Base-by-base conservation (phyloP, 1,284 basidiomycete species). In the Thecaphora thlaspeos region DNA sequence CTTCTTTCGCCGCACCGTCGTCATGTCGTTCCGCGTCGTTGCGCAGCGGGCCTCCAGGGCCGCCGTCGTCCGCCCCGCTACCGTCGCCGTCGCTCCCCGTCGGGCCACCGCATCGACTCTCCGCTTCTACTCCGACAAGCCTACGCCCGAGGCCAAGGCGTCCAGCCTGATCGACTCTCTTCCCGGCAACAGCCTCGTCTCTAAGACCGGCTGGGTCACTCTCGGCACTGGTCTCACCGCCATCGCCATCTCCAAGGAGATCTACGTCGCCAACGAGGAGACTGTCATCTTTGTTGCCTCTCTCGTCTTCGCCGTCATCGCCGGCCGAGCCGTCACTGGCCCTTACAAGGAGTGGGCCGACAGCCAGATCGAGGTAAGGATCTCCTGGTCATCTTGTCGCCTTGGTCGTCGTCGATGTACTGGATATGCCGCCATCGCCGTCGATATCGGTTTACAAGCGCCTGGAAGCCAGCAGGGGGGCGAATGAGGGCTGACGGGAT, bases 191-290 rank as follows among this genome's bases (percentile, higher is more conserved):
- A 89, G 89, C 37, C 84, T 96, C 80, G 84, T 94, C 82, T 90
- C 91, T 79, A 97, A 97, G 84, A 94, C 79, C 10, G 91, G 91
- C 64, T 87, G 89, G 62, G 87, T 93, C 75, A 83, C 95, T 75
- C 86, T 96, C 61, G 91, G 91, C 75, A 90, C 91, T 37, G 92
- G 91, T 78, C 83, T 91, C 59, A 82, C 88, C 58, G 94, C 93
- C 24, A 86, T 91, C 19, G 93, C 92, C 77, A 93, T 97, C 81
- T 95, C 91, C 37, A 89, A 92, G 80, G 94, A 98, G 82, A 86
- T 97, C 53, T 97, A 96, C 80, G 94, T 98, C 57, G 86, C 94
- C 76, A 96, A 96, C 81, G 93, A 96, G 81, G 76, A 79, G 66
- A 73, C 76, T 11, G 78, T 79, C 40, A 79, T 81, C 57, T 64